A percentile compares a stretch with the other conserved stretches of the same genome.
These are phyloP conservation scores for Alloteropsis semialata DNA, from an alignment of 176 grass and related monocot species.

Conservation along the genomic window DNA sequence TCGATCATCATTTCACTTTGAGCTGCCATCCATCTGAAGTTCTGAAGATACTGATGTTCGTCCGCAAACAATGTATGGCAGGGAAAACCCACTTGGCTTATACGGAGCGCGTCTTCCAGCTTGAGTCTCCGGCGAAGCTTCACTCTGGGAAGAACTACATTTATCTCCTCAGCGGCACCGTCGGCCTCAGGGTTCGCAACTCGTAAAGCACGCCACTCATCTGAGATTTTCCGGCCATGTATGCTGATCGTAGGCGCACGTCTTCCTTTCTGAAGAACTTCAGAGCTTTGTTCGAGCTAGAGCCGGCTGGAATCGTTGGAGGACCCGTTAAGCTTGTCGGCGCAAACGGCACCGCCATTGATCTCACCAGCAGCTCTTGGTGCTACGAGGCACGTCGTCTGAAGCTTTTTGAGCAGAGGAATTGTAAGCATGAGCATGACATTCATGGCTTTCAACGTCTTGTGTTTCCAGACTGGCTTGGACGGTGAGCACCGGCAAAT, in stretches of 20 bases:
- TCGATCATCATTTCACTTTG: neutral
- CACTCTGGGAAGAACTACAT: constrained; percentile 52
- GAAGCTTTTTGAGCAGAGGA: too few relatives aligned
- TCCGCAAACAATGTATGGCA: neutral
- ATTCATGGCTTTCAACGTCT: too few relatives aligned
- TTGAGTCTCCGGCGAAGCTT: constrained; percentile 31
- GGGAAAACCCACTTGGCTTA: constrained; percentile 30
- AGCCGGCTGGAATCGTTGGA: constrained; percentile 29
- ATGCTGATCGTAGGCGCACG: neutral
- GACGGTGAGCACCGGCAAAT: constrained; percentile 54
- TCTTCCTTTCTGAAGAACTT: constrained; percentile 36
- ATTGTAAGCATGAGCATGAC: too few relatives aligned
- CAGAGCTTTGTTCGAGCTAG: constrained; percentile 25
- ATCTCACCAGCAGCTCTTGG: constrained; percentile 64
- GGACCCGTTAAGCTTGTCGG: constrained; percentile 30
- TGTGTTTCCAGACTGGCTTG: constrained; percentile 55
- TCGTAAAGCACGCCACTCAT: neutral
- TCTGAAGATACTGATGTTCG: neutral
- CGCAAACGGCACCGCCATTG: constrained; percentile 7
- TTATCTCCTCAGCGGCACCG: constrained; percentile 63
- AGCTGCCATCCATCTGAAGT: too few relatives aligned
- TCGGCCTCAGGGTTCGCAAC: constrained; percentile 61
- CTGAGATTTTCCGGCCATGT: neutral
- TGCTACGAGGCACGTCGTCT: constrained; percentile 77
- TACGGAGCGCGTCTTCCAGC: constrained; percentile 37